Conservation (phyloP, 805 yeast species). For the Ogataea paradorogensis region DNA sequence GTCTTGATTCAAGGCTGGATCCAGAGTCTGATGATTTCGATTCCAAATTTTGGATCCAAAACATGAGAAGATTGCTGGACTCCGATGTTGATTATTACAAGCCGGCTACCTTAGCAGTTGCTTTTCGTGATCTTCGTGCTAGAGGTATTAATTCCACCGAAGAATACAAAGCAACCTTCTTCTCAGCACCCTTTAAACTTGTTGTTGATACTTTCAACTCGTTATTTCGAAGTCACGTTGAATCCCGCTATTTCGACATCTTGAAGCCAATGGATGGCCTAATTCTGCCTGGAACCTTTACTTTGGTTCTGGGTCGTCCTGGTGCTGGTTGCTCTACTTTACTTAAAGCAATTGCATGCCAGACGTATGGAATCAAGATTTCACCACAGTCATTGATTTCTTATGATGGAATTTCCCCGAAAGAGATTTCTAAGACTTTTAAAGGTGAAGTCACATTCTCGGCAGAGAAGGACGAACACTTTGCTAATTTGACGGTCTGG, state of each 20-base stretch:
- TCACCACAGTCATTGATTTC: slow-evolving; percentile 44
- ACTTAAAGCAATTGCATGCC: slow-evolving; percentile 53
- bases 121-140: slow-evolving; percentile 53
- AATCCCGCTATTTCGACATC: slow-evolving; percentile 42
- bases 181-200: slow-evolving; percentile 37
- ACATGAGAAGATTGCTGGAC: slow-evolving; percentile 46
- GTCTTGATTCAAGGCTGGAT: slow-evolving; percentile 39
- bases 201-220: slow-evolving; percentile 16
- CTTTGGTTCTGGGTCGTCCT: slow-evolving; percentile 73
- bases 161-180: slow-evolving; percentile 55
- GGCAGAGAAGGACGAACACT: slow-evolving; percentile 65
- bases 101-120: slow-evolving; percentile 54
- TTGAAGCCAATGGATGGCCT: slow-evolving; percentile 62
- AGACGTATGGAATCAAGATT: slow-evolving; percentile 56
- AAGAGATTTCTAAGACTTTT: slow-evolving; percentile 46
- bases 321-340: slow-evolving; percentile 75
- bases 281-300: slow-evolving; percentile 57
- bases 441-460: slow-evolving; percentile 68
- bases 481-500: slow-evolving; percentile 63
- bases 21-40: slow-evolving; percentile 54
- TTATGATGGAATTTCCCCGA: slow-evolving; percentile 51
- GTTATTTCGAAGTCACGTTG: slow-evolving; percentile 14
- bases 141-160: slow-evolving; percentile 58
- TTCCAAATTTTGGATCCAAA: slow-evolving; percentile 60
- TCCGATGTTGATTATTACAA: slow-evolving; percentile 60